Percentiles rank a stretch among this genome's conserved stretches.
Conservation (phyloP, 2,329 filamentous ascomycete genomes). For the Penicillium sp. region DNA sequence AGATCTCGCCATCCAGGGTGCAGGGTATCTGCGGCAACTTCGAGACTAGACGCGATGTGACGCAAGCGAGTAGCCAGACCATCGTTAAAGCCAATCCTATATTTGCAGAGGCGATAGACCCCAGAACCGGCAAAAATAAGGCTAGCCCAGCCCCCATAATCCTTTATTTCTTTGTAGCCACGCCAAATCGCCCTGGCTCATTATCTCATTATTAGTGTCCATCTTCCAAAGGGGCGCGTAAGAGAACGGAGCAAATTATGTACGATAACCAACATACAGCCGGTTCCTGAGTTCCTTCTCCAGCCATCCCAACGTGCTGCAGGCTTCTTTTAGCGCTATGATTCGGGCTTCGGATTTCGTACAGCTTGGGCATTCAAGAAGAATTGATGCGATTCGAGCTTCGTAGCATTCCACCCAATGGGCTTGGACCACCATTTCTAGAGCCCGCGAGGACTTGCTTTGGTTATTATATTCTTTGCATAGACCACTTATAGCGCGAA, state of each 20-base stretch:
- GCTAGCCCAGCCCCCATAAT: constrained; percentile 55
- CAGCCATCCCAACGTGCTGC: constrained; percentile 54
- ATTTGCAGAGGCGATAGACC: constrained; percentile 61
- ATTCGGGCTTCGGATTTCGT: constrained; percentile 52
- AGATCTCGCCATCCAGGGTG: constrained; percentile 55
- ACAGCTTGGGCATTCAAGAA: constrained; percentile 38
- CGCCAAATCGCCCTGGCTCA: constrained; percentile 54
- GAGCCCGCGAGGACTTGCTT: constrained; percentile 54
- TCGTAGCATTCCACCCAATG: constrained; percentile 58
- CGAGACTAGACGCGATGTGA: constrained; percentile 48
- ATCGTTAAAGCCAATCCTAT: constrained; percentile 53
- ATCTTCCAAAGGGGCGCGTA: too few species aligned
- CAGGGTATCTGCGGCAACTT: constrained; percentile 54
- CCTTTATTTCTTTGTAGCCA: constrained; percentile 59
- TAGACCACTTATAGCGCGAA: constrained; percentile 21
- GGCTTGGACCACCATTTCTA: constrained; percentile 60
- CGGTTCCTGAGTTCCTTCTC: constrained; percentile 57
- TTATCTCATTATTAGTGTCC: too few species aligned
- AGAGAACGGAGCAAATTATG: too few species aligned
- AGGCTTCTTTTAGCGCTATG: constrained; percentile 53
- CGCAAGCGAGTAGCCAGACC: constrained; percentile 51
- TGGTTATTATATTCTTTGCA: constrained; percentile 36
- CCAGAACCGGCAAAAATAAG: constrained; percentile 59
- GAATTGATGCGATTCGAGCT: constrained; percentile 47
- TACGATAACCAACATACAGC: too few species aligned